Conservation (phyloP, 805 yeast species). For the Cyberlindnera petersonii region DNA sequence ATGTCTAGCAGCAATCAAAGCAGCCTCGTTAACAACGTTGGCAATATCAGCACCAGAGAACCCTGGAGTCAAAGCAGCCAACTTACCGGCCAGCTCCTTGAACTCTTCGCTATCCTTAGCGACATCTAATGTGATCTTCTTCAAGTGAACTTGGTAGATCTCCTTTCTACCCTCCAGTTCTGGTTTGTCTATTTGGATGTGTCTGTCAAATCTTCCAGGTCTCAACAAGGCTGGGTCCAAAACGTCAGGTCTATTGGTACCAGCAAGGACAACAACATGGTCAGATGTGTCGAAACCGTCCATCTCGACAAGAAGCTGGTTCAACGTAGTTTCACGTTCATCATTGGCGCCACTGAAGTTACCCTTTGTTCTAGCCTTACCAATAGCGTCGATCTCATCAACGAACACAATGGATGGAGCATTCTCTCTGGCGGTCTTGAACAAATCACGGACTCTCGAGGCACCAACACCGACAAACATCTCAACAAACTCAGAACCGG, state of each 20-base stretch:
- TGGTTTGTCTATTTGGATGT: constrained; percentile 86
- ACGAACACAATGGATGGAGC: constrained; percentile 97
- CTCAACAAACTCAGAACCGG: constrained; percentile 97
- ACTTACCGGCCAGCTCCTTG: constrained; percentile 68
- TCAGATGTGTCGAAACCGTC: constrained; percentile 91
- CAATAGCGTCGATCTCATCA: constrained; percentile 99
- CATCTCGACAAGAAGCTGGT: constrained; percentile 96
- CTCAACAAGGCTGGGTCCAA: constrained; percentile 89
- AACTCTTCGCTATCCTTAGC: constrained; percentile 39
- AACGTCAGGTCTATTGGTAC: constrained; percentile 94
- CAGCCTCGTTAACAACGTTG: constrained; percentile 95
- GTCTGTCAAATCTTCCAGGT: constrained; percentile 98
- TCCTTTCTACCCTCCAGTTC: constrained; percentile 94
- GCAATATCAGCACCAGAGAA: constrained; percentile 99
- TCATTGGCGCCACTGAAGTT: constrained; percentile 78
- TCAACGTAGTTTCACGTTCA: constrained; percentile 94
- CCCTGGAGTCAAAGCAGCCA: constrained; percentile 96
- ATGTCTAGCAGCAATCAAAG: constrained; percentile 89
- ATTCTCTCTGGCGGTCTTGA: constrained; percentile 84
- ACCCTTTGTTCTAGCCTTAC: constrained; percentile 83
- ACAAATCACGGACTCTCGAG: constrained; percentile 92
- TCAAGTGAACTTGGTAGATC: constrained; percentile 82
- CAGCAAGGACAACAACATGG: constrained; percentile 95
- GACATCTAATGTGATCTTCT: constrained; percentile 59
- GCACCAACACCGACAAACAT: constrained; percentile 99